A percentile compares a stretch with the other conserved stretches of the same genome.
Evolutionary conservation across 441 rosid genomes (phyloP).

Genomic region (Pelargonium fulgidum): DNA sequence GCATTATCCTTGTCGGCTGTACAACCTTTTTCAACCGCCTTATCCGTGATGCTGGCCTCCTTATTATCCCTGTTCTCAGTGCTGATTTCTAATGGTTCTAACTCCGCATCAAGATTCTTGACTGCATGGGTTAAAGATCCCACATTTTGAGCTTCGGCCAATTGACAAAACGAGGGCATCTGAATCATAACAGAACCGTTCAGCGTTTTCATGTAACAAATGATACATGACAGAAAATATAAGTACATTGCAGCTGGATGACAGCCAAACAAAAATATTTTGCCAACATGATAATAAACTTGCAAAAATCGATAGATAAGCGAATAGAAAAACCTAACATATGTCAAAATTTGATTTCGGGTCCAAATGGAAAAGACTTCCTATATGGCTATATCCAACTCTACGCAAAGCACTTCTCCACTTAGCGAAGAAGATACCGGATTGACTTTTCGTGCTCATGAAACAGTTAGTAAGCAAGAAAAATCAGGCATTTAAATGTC

Average conservation of each 20-base stretch:
- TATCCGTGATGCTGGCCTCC: constrained; percentile 5
- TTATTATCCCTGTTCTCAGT: background rate
- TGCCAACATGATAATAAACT: too few relatives aligned
- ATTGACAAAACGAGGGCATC: constrained; percentile 33
- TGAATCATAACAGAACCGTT: constrained; percentile 20
- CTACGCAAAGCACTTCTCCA: too few relatives aligned
- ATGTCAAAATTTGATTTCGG: too few relatives aligned
- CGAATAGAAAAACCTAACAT: too few relatives aligned
- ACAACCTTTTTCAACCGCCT: constrained; percentile 11
- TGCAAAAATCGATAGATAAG: too few relatives aligned
- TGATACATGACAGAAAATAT: too few relatives aligned
- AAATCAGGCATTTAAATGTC: constrained; percentile 1
- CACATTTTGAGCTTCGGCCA: constrained; percentile 42
- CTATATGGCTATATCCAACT: too few relatives aligned
- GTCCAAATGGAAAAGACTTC: too few relatives aligned
- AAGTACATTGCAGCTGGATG: too few relatives aligned
- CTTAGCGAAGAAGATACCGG: background rate
- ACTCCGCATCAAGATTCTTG: constrained; percentile 61
- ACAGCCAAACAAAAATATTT: too few relatives aligned
- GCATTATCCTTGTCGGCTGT: background rate
- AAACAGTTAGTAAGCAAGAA: background rate
- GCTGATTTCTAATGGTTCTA: constrained; percentile 40
- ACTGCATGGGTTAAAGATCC: constrained; percentile 51
- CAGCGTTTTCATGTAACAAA: too few relatives aligned
- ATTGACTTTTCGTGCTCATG: background rate